Evolutionary conservation across 345 rosid genomes (phyloP).

Genomic region (Salix brachista): DNA sequence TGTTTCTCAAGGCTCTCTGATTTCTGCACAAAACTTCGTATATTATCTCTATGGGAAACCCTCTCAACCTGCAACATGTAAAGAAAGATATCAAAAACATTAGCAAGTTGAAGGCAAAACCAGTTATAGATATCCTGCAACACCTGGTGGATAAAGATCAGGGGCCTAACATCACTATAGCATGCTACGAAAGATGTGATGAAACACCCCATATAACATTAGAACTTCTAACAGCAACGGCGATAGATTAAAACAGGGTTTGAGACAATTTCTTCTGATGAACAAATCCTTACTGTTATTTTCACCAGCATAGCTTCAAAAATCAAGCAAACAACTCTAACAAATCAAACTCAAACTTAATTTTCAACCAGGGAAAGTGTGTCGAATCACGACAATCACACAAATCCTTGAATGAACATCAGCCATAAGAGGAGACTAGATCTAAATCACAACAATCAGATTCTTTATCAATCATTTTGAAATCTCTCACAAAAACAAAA

Average conservation of each 20-base stretch:
- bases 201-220: not conserved
- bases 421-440: not conserved
- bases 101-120: not conserved
- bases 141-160: not conserved
- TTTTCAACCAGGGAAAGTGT: not conserved
- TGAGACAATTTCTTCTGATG: not conserved
- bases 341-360: not conserved
- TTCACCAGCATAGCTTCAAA: not conserved
- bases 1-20: conserved; percentile 90
- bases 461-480: not conserved
- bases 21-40: conserved; percentile 75
- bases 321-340: not conserved
- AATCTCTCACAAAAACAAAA: not conserved
- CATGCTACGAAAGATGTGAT: not conserved
- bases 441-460: not conserved
- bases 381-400: no score
- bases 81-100: not conserved
- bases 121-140: not conserved
- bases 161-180: not conserved
- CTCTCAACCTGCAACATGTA: conserved; percentile 72
- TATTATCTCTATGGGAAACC: conserved; percentile 83
- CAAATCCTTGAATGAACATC: not conserved
- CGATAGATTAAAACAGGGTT: not conserved
- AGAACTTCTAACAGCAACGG: not conserved
- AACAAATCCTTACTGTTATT: not conserved